Evolutionary conservation across 495 filamentous ascomycete genomes (phyloP), one percentile per base, ranked within the genome.

Genomic region (Aspergillus campestris): DNA sequence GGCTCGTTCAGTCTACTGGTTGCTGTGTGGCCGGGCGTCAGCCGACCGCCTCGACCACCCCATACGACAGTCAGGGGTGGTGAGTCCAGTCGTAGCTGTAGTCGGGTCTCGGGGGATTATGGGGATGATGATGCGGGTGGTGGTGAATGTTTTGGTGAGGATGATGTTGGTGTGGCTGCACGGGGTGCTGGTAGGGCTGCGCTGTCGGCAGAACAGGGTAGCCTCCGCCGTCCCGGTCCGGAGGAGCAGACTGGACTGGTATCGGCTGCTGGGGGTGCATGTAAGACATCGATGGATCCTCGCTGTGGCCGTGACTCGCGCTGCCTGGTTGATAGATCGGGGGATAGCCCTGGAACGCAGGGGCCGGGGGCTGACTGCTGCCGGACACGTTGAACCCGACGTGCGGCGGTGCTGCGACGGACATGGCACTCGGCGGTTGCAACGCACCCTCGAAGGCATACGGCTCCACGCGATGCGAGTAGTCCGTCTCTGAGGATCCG

Each of bases 401-500:
- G 11, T 49, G 53, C 12, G 48, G 53, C 12, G 48, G 38, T 40
- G 47, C 31, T 5, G 45, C 30, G 31, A 49, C 33, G 9, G 51
- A 18, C 28, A 57, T 46, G 31, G 48, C 27, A 4, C 42, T 43
- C 12, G 53, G 34, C 13, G 43, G 13, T 34, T 50, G 57, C 8
- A 49, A 36, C n/a, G 51, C 51, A 5, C 48, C 47, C 5, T 60
- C 53, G 14, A 52, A 49, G 7, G 45, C 33, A 41, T 53, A 60
- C 4, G 57, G 48, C 12, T 60, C 53, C 8, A 52, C 50, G 31
- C 45, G 41, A 42, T 36, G 38, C 12, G 53, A 28, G 34, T 50
- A 57, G 27, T 52, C 54, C 36, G 57, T 35, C 27, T 60, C 51
- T 12, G 53, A 40, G 6, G 53, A 52, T 30, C 57, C 53, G 31